phyloP scores from a whole-genome alignment of 2,329 filamentous ascomycete species.

The Tetracladium maxilliforme region DNA sequence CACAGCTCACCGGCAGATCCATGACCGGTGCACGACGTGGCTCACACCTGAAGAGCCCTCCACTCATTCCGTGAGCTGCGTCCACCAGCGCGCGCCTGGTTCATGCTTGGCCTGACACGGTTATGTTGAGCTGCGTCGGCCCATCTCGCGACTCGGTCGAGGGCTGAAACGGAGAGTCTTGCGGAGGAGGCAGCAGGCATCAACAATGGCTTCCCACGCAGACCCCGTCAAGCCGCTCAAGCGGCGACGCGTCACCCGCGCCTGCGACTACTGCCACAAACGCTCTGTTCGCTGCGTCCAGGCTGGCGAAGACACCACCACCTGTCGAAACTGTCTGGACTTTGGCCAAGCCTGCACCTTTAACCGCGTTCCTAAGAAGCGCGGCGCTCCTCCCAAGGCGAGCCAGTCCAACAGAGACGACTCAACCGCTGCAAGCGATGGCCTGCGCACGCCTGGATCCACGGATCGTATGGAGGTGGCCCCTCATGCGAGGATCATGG shows the following conservation, averaged over 20 bases:
- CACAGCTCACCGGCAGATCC: too few species aligned
- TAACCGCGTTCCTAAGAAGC: conserved; percentile 24
- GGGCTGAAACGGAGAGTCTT: too few species aligned
- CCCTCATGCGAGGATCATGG: conserved; percentile 20
- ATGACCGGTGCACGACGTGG: too few species aligned
- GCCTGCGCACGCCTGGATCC: background rate
- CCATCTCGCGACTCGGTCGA: too few species aligned
- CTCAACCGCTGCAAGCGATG: background rate
- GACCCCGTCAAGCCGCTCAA: conserved; percentile 1
- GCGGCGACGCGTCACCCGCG: conserved; percentile 4
- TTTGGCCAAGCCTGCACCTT: conserved; percentile 33
- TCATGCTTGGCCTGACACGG: too few species aligned
- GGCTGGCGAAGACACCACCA: conserved; percentile 15
- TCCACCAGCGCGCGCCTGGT: too few species aligned
- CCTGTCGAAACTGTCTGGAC: conserved; percentile 33
- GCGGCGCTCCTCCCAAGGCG: conserved; percentile 13
- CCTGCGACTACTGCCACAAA: conserved; percentile 32
- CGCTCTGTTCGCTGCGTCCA: conserved; percentile 27
- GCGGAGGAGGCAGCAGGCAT: too few species aligned
- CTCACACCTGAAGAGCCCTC: too few species aligned
- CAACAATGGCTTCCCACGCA: too few species aligned
- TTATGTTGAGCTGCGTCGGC: too few species aligned
- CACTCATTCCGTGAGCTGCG: too few species aligned
- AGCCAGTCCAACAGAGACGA: conserved; percentile 1
- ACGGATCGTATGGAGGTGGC: conserved; percentile 5